These are phyloP conservation scores for Bruguiera hainesii DNA, from an alignment of 441 rosid species.

Conservation along the genomic window DNA sequence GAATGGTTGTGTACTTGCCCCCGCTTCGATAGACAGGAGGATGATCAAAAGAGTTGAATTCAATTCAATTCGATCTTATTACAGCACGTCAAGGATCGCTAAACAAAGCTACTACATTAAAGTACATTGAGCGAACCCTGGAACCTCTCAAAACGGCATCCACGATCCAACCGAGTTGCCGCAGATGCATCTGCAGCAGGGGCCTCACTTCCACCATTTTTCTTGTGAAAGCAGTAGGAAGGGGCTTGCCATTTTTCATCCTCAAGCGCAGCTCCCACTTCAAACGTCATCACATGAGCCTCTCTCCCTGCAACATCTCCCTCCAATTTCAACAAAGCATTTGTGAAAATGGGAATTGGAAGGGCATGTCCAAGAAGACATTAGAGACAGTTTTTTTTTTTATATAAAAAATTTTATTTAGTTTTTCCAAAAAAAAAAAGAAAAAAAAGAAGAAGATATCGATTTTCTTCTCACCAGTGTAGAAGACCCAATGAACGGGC, in stretches of 20 bases:
- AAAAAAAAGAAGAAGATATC: too few relatives aligned
- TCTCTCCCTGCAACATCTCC: constrained; percentile 50
- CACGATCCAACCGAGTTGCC: constrained; percentile 1
- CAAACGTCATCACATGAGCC: constrained; percentile 78
- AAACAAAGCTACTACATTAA: background rate
- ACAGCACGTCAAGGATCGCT: background rate
- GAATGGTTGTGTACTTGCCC: too few relatives aligned
- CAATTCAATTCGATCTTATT: too few relatives aligned
- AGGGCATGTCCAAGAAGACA: too few relatives aligned
- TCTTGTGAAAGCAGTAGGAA: constrained; percentile 49
- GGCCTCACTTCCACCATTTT: background rate
- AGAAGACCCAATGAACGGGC: constrained; percentile 78
- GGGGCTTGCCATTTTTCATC: constrained; percentile 83
- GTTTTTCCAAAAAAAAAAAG: too few relatives aligned
- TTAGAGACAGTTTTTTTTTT: too few relatives aligned
- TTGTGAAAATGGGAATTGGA: too few relatives aligned
- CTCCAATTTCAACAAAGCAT: too few relatives aligned
- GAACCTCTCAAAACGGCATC: constrained; percentile 16
- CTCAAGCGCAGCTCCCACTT: constrained; percentile 67
- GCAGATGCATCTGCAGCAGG: background rate
- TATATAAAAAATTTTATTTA: too few relatives aligned
- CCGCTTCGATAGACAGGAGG: too few relatives aligned
- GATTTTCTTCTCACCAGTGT: constrained; percentile 39
- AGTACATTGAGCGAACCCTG: background rate
- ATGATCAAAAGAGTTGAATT: too few relatives aligned